Conservation (phyloP, 2,329 filamentous ascomycete species). For the Pestalotiopsis sp. region DNA sequence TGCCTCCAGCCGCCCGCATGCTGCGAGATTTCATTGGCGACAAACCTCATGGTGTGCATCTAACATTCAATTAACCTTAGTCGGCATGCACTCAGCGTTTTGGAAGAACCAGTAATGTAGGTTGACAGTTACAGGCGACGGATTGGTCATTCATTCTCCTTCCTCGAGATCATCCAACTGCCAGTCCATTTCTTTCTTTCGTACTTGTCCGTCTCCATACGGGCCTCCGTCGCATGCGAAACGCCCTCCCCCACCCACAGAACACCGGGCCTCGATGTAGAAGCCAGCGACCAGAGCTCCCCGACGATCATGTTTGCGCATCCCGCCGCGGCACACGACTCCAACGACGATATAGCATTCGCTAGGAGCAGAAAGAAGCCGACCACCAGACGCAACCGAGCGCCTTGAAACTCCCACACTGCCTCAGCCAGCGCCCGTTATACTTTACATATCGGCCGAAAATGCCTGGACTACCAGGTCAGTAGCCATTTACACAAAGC, state of each 20-base stretch:
- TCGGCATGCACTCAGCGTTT: conserved; percentile 2
- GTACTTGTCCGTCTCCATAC: not conserved
- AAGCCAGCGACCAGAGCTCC: conserved; percentile 15
- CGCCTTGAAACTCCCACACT: conserved; percentile 2
- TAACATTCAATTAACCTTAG: not conserved
- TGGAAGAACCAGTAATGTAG: not conserved
- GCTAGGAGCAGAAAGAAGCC: conserved; percentile 35
- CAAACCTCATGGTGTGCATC: not conserved
- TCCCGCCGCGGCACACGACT: conserved; percentile 26
- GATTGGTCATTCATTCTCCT: not conserved
- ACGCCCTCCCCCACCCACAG: not conserved
- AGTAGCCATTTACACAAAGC: conserved; percentile 26
- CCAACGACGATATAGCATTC: conserved; percentile 33
- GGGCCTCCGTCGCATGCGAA: not conserved
- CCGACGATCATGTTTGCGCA: conserved; percentile 36
- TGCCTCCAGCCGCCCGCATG: not conserved
- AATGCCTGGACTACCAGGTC: conserved; percentile 63
- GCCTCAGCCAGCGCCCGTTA: conserved; percentile 17
- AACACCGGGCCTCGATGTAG: conserved; percentile 8
- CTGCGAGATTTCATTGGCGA: not conserved
- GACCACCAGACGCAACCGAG: conserved; percentile 10
- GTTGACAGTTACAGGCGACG: not conserved
- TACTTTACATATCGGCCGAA: conserved; percentile 26
- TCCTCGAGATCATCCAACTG: not conserved
- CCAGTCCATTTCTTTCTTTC: not conserved